A percentile compares a stretch with the other conserved stretches of the same genome.
Evolutionary conservation across 768 basidiomycete species (phyloP).

Genomic region (Rubroboletus pulcherrimus): DNA sequence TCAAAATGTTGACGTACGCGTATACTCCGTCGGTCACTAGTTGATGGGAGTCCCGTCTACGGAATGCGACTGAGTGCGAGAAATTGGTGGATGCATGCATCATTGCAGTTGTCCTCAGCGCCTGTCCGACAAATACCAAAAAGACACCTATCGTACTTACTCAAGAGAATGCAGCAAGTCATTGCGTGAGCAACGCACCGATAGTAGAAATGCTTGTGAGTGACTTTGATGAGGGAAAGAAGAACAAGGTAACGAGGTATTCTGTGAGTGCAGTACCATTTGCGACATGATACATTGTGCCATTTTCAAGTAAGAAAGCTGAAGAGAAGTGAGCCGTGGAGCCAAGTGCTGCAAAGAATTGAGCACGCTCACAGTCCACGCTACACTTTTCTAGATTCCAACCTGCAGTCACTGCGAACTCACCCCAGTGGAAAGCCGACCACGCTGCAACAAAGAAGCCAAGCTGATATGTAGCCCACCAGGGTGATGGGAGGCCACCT

Average conservation of each 20-base stretch:
- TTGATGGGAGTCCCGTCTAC: conserved; percentile 66
- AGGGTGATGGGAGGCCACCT: conserved; percentile 43
- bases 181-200: conserved; percentile 40
- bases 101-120: conserved; percentile 88
- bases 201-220: conserved; percentile 53
- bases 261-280: conserved; percentile 76
- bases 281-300: conserved; percentile 77
- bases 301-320: conserved; percentile 96
- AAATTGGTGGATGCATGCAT: conserved; percentile 92
- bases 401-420: conserved; percentile 93
- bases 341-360: neutral
- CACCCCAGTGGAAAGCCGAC: conserved; percentile 88
- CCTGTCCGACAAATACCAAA: conserved; percentile 67
- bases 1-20: conserved; percentile 48
- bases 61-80: conserved; percentile 80
- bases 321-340: conserved; percentile 2
- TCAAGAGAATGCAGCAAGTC: neutral
- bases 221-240: conserved; percentile 61
- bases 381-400: conserved; percentile 93
- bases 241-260: conserved; percentile 68
- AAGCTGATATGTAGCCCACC: conserved; percentile 73
- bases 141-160: conserved; percentile 48
- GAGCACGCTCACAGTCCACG: conserved; percentile 73
- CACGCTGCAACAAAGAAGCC: conserved; percentile 82
- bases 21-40: conserved; percentile 92